Percentiles rank a stretch among this genome's conserved stretches.
phyloP scores from a whole-genome alignment of 129 eudicot species.

The Tagetes patula region DNA sequence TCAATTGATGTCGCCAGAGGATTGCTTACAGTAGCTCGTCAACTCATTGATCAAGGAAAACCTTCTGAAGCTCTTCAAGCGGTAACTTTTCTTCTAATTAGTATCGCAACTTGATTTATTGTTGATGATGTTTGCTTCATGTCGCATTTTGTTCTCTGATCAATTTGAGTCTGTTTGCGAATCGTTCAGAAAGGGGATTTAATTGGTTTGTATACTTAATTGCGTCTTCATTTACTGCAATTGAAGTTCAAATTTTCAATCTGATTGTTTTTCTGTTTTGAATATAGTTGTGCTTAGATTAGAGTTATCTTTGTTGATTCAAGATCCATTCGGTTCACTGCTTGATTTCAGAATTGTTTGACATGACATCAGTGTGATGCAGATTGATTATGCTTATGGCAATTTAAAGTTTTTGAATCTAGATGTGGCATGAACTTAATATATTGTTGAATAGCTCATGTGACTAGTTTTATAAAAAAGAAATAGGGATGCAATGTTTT shows the following conservation, averaged over 20 bases:
- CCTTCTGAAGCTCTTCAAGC: constrained; percentile 87
- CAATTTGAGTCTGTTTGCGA: no score
- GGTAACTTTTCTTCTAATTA: constrained; percentile 33
- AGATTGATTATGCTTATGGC: background rate
- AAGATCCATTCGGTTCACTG: background rate
- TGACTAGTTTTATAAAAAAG: background rate
- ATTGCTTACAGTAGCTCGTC: constrained; percentile 66
- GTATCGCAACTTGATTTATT: background rate
- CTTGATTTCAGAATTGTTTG: background rate
- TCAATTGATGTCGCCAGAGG: constrained; percentile 42
- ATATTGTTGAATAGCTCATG: background rate
- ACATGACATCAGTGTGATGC: background rate
- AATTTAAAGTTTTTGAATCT: background rate
- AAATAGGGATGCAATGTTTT: background rate
- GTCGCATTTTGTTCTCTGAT: no score
- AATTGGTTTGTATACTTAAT: no score
- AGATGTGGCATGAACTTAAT: constrained; percentile 10
- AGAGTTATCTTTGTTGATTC: background rate
- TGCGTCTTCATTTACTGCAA: background rate
- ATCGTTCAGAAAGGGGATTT: no score
- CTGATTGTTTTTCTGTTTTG: background rate
- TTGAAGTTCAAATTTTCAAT: background rate
- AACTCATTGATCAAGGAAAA: constrained; percentile 63
- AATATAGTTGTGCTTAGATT: background rate
- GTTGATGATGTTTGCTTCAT: background rate